Evolutionary conservation across 495 filamentous ascomycete species (phyloP).

Genomic region (Tuber indicum): DNA sequence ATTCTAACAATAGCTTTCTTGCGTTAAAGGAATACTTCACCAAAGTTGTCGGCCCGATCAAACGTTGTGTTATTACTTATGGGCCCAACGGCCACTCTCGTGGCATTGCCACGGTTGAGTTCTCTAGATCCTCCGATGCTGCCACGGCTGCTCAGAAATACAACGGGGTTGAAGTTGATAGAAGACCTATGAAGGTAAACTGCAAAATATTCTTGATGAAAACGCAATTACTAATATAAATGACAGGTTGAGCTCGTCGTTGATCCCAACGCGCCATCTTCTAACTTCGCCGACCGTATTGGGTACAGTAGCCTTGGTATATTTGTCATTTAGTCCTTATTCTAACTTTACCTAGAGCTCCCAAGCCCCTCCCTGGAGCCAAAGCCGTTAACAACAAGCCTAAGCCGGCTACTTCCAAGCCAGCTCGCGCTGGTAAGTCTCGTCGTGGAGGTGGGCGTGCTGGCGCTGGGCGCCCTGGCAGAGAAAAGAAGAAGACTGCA

Average conservation of each 20-base stretch:
- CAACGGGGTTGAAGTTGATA: slow-evolving; percentile 83
- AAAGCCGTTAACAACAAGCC: slow-evolving; percentile 48
- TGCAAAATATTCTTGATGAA: background rate
- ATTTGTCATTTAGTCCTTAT: slow-evolving; percentile 22
- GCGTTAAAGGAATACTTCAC: slow-evolving; percentile 83
- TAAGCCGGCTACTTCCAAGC: slow-evolving; percentile 61
- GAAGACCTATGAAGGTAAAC: slow-evolving; percentile 78
- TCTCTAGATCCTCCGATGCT: slow-evolving; percentile 68
- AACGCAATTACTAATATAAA: slow-evolving; percentile 33
- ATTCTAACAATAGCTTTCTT: slow-evolving; percentile 43
- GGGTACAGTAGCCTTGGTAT: slow-evolving; percentile 50
- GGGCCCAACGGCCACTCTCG: slow-evolving; percentile 85
- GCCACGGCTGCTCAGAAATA: slow-evolving; percentile 71
- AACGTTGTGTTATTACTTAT: slow-evolving; percentile 79
- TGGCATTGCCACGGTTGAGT: slow-evolving; percentile 75
- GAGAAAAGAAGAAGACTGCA: slow-evolving; percentile 69
- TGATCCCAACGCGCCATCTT: slow-evolving; percentile 58
- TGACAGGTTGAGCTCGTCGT: slow-evolving; percentile 80
- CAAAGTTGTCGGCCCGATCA: slow-evolving; percentile 81
- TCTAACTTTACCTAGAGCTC: slow-evolving; percentile 47
- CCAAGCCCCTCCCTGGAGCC: slow-evolving; percentile 52
- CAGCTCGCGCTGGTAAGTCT: slow-evolving; percentile 44
- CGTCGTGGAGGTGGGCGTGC: slow-evolving; percentile 56
- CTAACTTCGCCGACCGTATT: slow-evolving; percentile 77
- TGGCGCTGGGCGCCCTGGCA: slow-evolving; percentile 21